These are phyloP conservation scores for Vicia faba DNA, from an alignment of 306 rosid species.

Conservation along the genomic window DNA sequence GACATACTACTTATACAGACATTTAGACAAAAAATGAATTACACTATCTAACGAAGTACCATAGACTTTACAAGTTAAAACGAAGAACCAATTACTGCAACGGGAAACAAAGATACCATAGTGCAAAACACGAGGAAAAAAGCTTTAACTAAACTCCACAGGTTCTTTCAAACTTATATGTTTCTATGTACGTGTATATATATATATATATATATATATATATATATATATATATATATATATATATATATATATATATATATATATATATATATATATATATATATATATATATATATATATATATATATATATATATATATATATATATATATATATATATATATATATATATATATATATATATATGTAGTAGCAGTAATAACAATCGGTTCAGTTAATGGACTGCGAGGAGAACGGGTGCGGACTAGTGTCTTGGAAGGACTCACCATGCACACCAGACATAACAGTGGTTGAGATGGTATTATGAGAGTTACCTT, in stretches of 20 bases:
- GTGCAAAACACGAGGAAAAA: constrained; percentile 41
- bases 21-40: no score
- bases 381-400: constrained; percentile 51
- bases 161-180: constrained; percentile 53
- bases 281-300: no score
- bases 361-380: constrained; percentile 50
- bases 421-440: constrained; percentile 89
- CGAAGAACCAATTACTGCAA: constrained; percentile 39
- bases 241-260: no score
- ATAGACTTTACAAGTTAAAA: constrained; percentile 62
- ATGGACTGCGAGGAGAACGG: constrained; percentile 58
- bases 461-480: constrained; percentile 19
- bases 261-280: no score
- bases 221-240: no score
- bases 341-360: no score
- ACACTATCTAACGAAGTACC: no score
- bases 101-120: constrained; percentile 44
- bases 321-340: no score
- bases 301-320: no score
- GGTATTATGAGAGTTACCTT: background rate
- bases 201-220: no score
- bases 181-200: constrained; percentile 69
- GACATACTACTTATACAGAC: no score
- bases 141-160: constrained; percentile 55
- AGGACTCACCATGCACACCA: constrained; percentile 80